phyloP scores from a whole-genome alignment of 805 yeast genomes.

The Debaryomyces prosopidis region DNA sequence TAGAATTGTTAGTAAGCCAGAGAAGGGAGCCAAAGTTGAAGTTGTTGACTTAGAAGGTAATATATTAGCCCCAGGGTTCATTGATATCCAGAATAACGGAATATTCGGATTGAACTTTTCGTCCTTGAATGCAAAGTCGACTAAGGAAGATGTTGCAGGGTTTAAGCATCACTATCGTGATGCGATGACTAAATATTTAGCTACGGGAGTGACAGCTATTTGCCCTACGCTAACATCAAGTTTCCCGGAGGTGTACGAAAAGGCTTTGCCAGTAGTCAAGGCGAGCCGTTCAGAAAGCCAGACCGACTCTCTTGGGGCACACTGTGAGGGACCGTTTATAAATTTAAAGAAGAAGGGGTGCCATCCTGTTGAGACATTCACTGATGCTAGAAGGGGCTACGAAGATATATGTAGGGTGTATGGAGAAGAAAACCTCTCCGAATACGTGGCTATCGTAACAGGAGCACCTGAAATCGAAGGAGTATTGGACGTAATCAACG shows the following conservation, averaged over 20 bases:
- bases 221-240: conserved; percentile 61
- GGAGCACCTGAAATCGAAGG: conserved; percentile 56
- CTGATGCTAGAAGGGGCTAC: conserved; percentile 33
- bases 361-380: conserved; percentile 48
- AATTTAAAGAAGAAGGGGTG: conserved; percentile 50
- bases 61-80: conserved; percentile 54
- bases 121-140: conserved; percentile 26
- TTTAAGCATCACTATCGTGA: conserved; percentile 40
- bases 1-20: conserved; percentile 35
- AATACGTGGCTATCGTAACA: conserved; percentile 44
- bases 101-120: conserved; percentile 57
- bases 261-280: conserved; percentile 45
- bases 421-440: conserved; percentile 34
- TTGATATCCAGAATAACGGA: conserved; percentile 61
- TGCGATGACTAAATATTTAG: conserved; percentile 46
- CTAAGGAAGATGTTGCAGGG: conserved; percentile 28
- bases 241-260: conserved; percentile 48
- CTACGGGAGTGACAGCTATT: conserved; percentile 54
- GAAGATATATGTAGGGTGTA: conserved; percentile 33
- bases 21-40: conserved; percentile 12
- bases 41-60: conserved; percentile 48
- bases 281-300: conserved; percentile 29
- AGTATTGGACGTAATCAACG: conserved; percentile 42
- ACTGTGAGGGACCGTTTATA: conserved; percentile 60
- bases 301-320: conserved; percentile 56